These are phyloP conservation scores for Styphnolobium japonicum DNA, from an alignment of 306 rosid species.

Conservation along the genomic window DNA sequence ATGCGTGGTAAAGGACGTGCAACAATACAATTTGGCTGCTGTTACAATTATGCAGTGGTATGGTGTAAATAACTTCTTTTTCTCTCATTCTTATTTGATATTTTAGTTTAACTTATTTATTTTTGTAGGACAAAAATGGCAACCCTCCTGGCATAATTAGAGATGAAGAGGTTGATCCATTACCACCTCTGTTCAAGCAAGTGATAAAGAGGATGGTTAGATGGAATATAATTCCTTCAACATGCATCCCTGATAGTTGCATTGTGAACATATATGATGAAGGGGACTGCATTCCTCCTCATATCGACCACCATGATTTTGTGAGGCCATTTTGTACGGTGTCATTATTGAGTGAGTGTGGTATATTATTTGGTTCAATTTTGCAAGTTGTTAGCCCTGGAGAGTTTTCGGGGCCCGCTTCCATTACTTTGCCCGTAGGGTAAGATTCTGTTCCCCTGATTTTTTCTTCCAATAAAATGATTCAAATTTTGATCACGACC, in stretches of 20 bases:
- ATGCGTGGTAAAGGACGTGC: constrained; percentile 73
- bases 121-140: constrained; percentile 50
- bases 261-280: constrained; percentile 67
- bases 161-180: constrained; percentile 53
- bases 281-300: constrained; percentile 77
- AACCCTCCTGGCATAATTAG: constrained; percentile 60
- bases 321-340: constrained; percentile 50
- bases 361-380: constrained; percentile 47
- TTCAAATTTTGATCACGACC: neutral
- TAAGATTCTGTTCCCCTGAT: constrained; percentile 4
- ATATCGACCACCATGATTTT: constrained; percentile 66
- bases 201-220: constrained; percentile 54
- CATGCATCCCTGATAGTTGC: constrained; percentile 64
- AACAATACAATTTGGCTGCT: constrained; percentile 65
- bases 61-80: neutral
- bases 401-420: constrained; percentile 45
- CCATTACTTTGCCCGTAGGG: constrained; percentile 50
- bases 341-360: constrained; percentile 44
- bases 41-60: constrained; percentile 69
- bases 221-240: constrained; percentile 46
- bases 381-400: constrained; percentile 34
- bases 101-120: neutral
- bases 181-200: constrained; percentile 60
- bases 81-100: neutral
- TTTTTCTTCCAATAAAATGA: neutral